Base-by-base conservation (phyloP, 495 filamentous ascomycete species). In the Penicillium chermesinum region DNA sequence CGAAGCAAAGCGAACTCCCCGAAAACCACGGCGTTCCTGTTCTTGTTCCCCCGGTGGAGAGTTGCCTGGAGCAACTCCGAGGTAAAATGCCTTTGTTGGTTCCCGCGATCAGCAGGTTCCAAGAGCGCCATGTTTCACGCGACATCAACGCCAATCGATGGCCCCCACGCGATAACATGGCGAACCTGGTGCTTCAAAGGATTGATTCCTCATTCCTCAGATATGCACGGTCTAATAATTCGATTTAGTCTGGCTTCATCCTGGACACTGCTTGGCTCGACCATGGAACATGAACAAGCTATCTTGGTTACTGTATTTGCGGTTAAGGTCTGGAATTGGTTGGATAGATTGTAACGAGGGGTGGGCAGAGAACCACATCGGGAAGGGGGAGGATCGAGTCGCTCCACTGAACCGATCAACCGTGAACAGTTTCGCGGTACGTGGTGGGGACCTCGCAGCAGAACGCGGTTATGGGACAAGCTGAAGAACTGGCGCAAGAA, bases 91-190 rank as follows among this genome's bases (percentile, higher is more conserved):
- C 38, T 18, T 43, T 43, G 21, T 32, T 9, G 10, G 17, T 16
- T 38, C 12, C 16, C 18, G 17, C n/a, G 52, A 50, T 50, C 52
- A 47, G 52, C 52, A 30, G 39, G 48, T 44, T 43, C 43, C 34
- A 43, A 34, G 32, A 55, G 33, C 52, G 53, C 53, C 53, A 55
- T 55, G 53, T 55, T 40, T 55, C 48, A 55, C 47, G 22, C 32
- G 15, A 19, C 16, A 22, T 41, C 27, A 12, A 25, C 19, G 25
- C 3, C 41, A n/a, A 43, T n/a, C n/a, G n/a, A n/a, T 33, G 25
- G 34, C 46, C 46, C 38, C 46, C 46, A 34, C 25, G 25, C 25
- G 25, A 30, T 30, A 30, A 4, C 25, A 30, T 30, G n/a, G n/a
- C n/a, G 25, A 30, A 30, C 25, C 25, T 30, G 5, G 5, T 30